Percentiles rank a stretch among this genome's conserved stretches.
phyloP scores from a whole-genome alignment of 768 basidiomycete species.

The Leccinum rimulosum region DNA sequence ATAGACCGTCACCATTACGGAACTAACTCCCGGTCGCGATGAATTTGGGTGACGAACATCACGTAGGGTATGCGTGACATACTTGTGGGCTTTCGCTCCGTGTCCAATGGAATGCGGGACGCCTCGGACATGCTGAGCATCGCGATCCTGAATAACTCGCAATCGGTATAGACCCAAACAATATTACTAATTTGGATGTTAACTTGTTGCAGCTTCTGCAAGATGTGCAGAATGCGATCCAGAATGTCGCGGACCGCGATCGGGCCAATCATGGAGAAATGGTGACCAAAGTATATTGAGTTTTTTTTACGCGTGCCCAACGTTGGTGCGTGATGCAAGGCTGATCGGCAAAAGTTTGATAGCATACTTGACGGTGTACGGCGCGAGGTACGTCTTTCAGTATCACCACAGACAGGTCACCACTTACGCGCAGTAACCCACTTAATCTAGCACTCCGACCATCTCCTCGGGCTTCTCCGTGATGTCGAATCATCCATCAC shows the following conservation, averaged over 20 bases:
- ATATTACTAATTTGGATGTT: background rate
- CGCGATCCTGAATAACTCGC: constrained; percentile 15
- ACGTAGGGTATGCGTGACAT: constrained; percentile 31
- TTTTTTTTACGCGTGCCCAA: background rate
- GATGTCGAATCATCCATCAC: constrained; percentile 24
- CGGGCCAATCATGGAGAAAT: constrained; percentile 19
- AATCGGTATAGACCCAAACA: constrained; percentile 17
- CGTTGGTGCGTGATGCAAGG: background rate
- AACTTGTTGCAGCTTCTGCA: constrained; percentile 21
- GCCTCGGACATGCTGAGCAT: constrained; percentile 20
- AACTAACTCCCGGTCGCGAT: background rate
- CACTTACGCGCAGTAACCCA: constrained; percentile 1
- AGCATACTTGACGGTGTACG: constrained; percentile 23
- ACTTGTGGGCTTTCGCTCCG: constrained; percentile 18
- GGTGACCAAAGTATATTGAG: constrained; percentile 21
- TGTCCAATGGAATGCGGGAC: constrained; percentile 18
- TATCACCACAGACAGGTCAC: background rate
- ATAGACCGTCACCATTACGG: constrained; percentile 1
- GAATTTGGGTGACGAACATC: constrained; percentile 1
- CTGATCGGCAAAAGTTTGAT: constrained; percentile 25
- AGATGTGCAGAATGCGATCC: constrained; percentile 20
- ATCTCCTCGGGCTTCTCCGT: constrained; percentile 25
- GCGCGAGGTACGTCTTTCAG: constrained; percentile 20
- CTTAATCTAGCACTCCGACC: constrained; percentile 25
- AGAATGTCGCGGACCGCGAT: constrained; percentile 21